Evolutionary conservation across 2,329 filamentous ascomycete species (phyloP).

Genomic region (Fusarium tuaranense): DNA sequence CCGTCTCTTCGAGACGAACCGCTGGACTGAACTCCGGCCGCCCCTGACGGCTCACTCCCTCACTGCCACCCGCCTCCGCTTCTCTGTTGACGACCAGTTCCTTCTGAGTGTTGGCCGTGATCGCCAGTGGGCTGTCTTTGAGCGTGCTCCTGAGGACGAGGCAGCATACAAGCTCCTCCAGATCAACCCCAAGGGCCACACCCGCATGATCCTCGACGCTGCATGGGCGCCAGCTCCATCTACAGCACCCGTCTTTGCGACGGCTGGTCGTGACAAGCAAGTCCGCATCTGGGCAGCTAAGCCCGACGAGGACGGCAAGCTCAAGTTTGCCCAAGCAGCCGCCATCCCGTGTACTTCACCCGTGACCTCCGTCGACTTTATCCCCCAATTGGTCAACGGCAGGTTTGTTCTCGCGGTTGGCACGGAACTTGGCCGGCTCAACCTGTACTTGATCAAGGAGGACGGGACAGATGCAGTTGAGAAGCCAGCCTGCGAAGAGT

Average conservation of each 20-base stretch:
- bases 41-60: slow-evolving; percentile 86
- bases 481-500: slow-evolving; percentile 53
- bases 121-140: slow-evolving; percentile 89
- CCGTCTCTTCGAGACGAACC: slow-evolving; percentile 85
- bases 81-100: slow-evolving; percentile 78
- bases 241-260: slow-evolving; percentile 73
- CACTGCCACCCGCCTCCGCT: slow-evolving; percentile 85
- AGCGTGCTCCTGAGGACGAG: slow-evolving; percentile 56
- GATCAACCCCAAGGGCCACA: slow-evolving; percentile 85
- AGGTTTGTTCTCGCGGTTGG: slow-evolving; percentile 65
- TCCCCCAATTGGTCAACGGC: slow-evolving; percentile 50
- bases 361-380: slow-evolving; percentile 79
- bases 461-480: slow-evolving; percentile 54
- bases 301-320: slow-evolving; percentile 45
- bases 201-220: slow-evolving; percentile 90
- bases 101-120: slow-evolving; percentile 92
- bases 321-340: slow-evolving; percentile 63
- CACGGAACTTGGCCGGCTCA: slow-evolving; percentile 65
- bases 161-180: slow-evolving; percentile 68
- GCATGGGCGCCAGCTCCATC: slow-evolving; percentile 78
- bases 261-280: slow-evolving; percentile 88
- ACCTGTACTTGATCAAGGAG: slow-evolving; percentile 55
- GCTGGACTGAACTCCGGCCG: slow-evolving; percentile 89
- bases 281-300: slow-evolving; percentile 76
- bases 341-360: slow-evolving; percentile 68